Conservation (phyloP, 257 asterid species). For the Osmanthus fragrans region DNA sequence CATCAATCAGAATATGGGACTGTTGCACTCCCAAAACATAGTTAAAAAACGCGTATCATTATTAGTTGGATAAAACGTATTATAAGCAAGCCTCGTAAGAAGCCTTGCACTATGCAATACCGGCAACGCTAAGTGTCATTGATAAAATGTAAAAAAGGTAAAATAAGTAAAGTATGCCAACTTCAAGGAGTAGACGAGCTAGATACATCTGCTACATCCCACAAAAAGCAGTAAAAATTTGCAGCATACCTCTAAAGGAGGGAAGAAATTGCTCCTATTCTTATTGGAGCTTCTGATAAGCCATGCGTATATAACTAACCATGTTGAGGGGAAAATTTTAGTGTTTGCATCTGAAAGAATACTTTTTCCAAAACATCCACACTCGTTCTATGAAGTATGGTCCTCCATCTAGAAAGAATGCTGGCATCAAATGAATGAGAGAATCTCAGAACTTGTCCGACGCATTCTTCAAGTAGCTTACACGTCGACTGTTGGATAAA, state of each 20-base stretch:
- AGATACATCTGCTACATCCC: background rate
- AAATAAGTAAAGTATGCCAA: background rate
- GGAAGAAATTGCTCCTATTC: background rate
- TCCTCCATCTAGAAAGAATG: background rate
- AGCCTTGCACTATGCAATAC: background rate
- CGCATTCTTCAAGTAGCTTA: constrained; percentile 17
- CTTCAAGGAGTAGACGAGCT: background rate
- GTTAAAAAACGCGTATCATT: background rate
- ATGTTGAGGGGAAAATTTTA: background rate
- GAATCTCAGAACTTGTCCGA: background rate
- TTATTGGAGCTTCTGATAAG: background rate
- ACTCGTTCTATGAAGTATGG: background rate
- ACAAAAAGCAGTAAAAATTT: background rate
- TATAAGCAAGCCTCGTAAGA: background rate
- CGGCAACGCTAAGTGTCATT: background rate
- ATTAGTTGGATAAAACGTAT: background rate
- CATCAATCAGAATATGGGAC: no score
- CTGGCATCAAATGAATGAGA: background rate
- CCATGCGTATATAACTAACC: background rate
- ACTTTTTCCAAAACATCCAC: background rate
- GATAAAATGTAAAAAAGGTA: background rate
- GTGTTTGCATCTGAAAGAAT: background rate
- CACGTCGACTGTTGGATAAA: constrained; percentile 54
- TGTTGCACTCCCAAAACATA: background rate
- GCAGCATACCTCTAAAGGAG: background rate